Base-by-base conservation (phyloP, 495 filamentous ascomycete species). In the Neurospora terricola region DNA sequence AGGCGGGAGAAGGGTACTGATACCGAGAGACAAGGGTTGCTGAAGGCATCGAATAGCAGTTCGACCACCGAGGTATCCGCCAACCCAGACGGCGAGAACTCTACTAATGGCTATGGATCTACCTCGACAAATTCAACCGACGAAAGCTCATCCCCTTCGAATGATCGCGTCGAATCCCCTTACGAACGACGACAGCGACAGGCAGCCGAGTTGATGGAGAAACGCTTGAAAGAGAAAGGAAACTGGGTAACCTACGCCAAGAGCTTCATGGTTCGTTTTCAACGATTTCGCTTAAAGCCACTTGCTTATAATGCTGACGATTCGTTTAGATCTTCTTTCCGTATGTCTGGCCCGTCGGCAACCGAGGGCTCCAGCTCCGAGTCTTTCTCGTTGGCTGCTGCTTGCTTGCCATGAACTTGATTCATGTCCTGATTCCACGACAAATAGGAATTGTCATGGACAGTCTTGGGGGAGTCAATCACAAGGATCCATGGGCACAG, bases 361-460 rank as follows among this genome's bases (percentile, higher is more conserved):
- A 85, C 72, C 85, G 79, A 40, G 73, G 76, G 12, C 82, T 92
- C 27, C 90, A 92, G 73, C 71, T 89, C 18, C 83, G 85, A 23
- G 84, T 88, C 69, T 75, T 86, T 11, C 82, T 89, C 18, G 87
- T 91, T 38, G 88, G 85, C 3, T 27, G 89, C 12, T 92, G 90
- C 75, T 76, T 93, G n/a, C 78, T 91, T 21, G 79, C 84, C 40
- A 84, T 85, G 36, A 90, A 91, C 78, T 85, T 83, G 3, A 80
- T 93, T 69, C 89, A 90, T 73, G 82, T 92, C 27, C 78, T 92
- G 34, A 86, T 91, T 70, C 91, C 91, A 36, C 86, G 88, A 36
- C 91, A 92, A 75, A 83, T 91, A 37, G 91, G 91, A 59, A 85
- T 88, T 70, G 84, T 92, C 40, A 84, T 88, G 70, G 86, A 92